These are phyloP conservation scores for Neocatenulostroma microsporum DNA, from an alignment of 2,329 filamentous ascomycete species.

Conservation along the genomic window DNA sequence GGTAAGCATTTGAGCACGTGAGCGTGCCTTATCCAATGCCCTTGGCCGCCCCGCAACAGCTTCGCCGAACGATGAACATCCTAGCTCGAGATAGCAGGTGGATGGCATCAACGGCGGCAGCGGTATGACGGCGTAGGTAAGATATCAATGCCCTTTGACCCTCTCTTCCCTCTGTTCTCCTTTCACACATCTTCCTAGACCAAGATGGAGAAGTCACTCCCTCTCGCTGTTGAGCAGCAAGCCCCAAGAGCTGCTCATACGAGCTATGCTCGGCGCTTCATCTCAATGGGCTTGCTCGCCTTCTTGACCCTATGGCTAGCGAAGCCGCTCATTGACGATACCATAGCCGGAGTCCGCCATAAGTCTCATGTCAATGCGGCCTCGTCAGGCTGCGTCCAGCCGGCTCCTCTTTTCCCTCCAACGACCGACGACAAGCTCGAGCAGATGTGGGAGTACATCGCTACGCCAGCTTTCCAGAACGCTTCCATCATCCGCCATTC, in stretches of 20 bases:
- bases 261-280: conserved; percentile 10
- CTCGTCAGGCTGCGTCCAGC: conserved; percentile 21
- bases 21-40: no score
- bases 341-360: neutral
- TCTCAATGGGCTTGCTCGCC: conserved; percentile 13
- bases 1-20: no score
- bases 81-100: conserved; percentile 5
- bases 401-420: conserved; percentile 22
- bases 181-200: neutral
- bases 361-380: conserved; percentile 3
- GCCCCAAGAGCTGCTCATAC: conserved; percentile 11
- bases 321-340: conserved; percentile 3
- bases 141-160: neutral
- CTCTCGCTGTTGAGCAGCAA: conserved; percentile 15
- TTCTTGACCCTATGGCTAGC: conserved; percentile 10
- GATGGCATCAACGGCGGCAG: conserved; percentile 1
- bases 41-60: no score
- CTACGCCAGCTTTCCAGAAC: conserved; percentile 24
- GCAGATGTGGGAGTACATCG: conserved; percentile 25
- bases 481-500: conserved; percentile 42
- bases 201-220: conserved; percentile 11
- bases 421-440: conserved; percentile 19
- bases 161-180: neutral
- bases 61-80: neutral
- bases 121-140: neutral